phyloP scores from a whole-genome alignment of 805 yeast genomes.

The Ogataea polymorpha region DNA sequence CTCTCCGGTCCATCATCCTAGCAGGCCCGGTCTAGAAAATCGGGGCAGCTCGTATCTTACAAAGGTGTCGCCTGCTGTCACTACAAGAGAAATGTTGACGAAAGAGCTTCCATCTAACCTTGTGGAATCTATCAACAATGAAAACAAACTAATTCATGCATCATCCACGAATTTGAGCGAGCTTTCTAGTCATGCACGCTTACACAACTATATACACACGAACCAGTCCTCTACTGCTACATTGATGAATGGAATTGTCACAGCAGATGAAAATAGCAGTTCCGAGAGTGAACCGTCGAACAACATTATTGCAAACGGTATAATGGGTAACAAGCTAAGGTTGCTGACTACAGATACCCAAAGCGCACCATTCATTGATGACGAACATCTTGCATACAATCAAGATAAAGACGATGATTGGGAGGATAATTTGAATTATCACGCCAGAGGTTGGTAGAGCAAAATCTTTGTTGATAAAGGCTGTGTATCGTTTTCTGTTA shows the following conservation, averaged over 20 bases:
- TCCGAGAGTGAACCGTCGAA: slow-evolving; percentile 10
- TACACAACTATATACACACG: background rate
- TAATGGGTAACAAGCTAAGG: slow-evolving; percentile 28
- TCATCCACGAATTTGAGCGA: slow-evolving; percentile 12
- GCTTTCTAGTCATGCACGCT: background rate
- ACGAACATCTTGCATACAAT: slow-evolving; percentile 4
- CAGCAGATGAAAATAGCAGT: slow-evolving; percentile 2
- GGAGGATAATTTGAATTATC: slow-evolving; percentile 38
- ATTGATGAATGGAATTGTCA: background rate
- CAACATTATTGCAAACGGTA: slow-evolving; percentile 27
- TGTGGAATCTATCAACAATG: slow-evolving; percentile 30
- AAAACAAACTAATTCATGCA: slow-evolving; percentile 25
- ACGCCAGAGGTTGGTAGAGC: slow-evolving; percentile 40
- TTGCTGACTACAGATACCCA: slow-evolving; percentile 21
- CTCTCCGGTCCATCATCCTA: slow-evolving; percentile 3
- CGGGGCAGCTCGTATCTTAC: slow-evolving; percentile 8
- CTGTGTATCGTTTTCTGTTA: slow-evolving; percentile 1
- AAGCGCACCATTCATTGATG: slow-evolving; percentile 14
- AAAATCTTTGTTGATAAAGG: background rate
- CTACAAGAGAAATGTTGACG: slow-evolving; percentile 21
- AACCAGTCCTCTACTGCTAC: slow-evolving; percentile 2
- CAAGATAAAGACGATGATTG: slow-evolving; percentile 17
- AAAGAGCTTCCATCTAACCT: slow-evolving; percentile 30
- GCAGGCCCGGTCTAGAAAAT: slow-evolving; percentile 10
- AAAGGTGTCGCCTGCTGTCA: slow-evolving; percentile 12